Evolutionary conservation across 257 asterid genomes (phyloP).

Genomic region (Solanum pennellii): DNA sequence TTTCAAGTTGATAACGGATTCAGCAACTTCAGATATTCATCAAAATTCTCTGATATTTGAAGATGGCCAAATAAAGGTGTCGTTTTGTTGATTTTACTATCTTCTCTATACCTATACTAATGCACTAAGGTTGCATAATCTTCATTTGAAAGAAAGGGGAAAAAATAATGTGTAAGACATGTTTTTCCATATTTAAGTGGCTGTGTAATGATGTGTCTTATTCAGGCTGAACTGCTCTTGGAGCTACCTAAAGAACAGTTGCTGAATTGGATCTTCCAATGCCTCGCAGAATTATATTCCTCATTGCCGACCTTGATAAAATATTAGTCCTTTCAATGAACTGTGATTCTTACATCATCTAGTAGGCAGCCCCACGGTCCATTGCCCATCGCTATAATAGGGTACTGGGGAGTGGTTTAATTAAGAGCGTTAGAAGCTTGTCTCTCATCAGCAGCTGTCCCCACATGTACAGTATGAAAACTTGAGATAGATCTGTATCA

Average conservation of each 20-base stretch:
- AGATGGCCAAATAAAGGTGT: constrained; percentile 76
- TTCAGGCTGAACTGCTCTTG: constrained; percentile 82
- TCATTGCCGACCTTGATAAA: constrained; percentile 76
- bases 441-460: background rate
- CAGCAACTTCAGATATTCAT: constrained; percentile 63
- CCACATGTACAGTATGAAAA: background rate
- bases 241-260: constrained; percentile 94
- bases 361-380: background rate
- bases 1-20: constrained; percentile 72
- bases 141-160: background rate
- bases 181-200: background rate
- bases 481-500: background rate
- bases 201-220: background rate
- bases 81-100: background rate
- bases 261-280: constrained; percentile 92
- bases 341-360: background rate
- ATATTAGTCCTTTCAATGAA: constrained; percentile 30
- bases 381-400: background rate
- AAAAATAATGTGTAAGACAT: background rate
- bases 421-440: background rate
- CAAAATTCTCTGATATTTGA: constrained; percentile 60
- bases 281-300: constrained; percentile 79
- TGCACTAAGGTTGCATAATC: background rate
- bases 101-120: background rate
- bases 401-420: background rate